Base-by-base conservation (phyloP, 1,284 basidiomycete genomes). In the Schizopora paradoxa region DNA sequence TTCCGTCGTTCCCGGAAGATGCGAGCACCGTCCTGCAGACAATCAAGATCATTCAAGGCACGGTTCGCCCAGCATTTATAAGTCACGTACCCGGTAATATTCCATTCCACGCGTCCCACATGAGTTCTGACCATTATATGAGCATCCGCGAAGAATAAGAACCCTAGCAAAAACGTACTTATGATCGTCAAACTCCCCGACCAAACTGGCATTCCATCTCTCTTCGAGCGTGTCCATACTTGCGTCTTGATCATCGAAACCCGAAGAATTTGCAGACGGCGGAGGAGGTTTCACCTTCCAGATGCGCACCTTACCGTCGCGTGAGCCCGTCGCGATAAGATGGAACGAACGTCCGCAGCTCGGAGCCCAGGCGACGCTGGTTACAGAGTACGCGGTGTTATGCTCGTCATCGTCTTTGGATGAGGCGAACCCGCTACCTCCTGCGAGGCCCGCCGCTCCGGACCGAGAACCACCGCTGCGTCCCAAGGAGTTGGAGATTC, bases 281-380 rank as follows among this genome's bases (percentile, higher is more conserved):
- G 38, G 52, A 35, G 68, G 66, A 1, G 88, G 85, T 51, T 71
- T 75, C 41, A 86, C 68, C 49, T 81, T 80, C 91, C 91, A 96
- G 54, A 97, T 90, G 48, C 91, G 68, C 5, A 95, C 90, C 32
- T 77, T 76, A 0, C 91, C 91, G 59, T 94, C 92, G 31, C 91
- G 72, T 29, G 82, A 74, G 5, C 91, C 93, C 0, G 91, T 89
- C 2, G 93, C 93, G 52, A 96, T 73, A 36, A 95, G 80, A 58
- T 96, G 93, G 64, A 92, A 94, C 1, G 87, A 88, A 18, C 91
- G 75, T 1, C 93, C 93, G 55, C 90, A 94, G 0, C 84, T 85
- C 1, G 93, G 89, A 1, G 93, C 91, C 91, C 92, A 97, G 4
- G 90, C 73, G 33, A 96, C 76, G 21, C 82, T 81, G 0, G 85